Evolutionary conservation across 2,329 filamentous ascomycete genomes (phyloP).

Genomic region (Cercospora sesami): DNA sequence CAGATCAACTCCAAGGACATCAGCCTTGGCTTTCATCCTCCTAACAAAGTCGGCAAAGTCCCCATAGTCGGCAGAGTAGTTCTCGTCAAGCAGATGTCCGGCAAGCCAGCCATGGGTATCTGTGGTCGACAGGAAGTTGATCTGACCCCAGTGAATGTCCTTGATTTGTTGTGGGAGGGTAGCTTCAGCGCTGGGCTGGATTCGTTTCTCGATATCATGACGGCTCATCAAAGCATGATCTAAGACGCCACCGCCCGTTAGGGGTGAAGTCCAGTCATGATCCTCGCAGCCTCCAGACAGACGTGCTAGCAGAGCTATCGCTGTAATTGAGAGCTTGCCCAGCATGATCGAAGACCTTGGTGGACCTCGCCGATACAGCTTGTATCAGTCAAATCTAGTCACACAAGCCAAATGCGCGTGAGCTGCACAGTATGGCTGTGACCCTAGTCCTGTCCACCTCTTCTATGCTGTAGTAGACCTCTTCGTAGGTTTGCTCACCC

Average conservation of each 20-base stretch:
- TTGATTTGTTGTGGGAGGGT: slow-evolving; percentile 29
- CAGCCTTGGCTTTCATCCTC: slow-evolving; percentile 61
- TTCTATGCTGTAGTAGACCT: neutral
- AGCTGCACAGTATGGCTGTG: neutral
- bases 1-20: slow-evolving; percentile 59
- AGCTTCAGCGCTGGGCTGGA: slow-evolving; percentile 23
- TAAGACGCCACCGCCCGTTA: slow-evolving; percentile 21
- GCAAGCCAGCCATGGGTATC: slow-evolving; percentile 62
- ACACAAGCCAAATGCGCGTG: neutral
- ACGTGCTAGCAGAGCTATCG: slow-evolving; percentile 16
- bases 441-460: neutral
- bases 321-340: slow-evolving; percentile 9
- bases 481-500: neutral
- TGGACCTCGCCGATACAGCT: neutral
- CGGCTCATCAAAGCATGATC: slow-evolving; percentile 22
- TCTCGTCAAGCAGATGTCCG: slow-evolving; percentile 56
- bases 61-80: slow-evolving; percentile 67
- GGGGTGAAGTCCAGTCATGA: slow-evolving; percentile 27
- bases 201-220: slow-evolving; percentile 22
- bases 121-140: slow-evolving; percentile 48
- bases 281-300: slow-evolving; percentile 23
- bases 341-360: slow-evolving; percentile 19
- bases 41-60: slow-evolving; percentile 63
- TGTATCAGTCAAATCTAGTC: neutral
- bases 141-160: slow-evolving; percentile 28